These are phyloP conservation scores for Hypsizygus marmoreus DNA, from an alignment of 768 basidiomycete genomes.

Conservation along the genomic window DNA sequence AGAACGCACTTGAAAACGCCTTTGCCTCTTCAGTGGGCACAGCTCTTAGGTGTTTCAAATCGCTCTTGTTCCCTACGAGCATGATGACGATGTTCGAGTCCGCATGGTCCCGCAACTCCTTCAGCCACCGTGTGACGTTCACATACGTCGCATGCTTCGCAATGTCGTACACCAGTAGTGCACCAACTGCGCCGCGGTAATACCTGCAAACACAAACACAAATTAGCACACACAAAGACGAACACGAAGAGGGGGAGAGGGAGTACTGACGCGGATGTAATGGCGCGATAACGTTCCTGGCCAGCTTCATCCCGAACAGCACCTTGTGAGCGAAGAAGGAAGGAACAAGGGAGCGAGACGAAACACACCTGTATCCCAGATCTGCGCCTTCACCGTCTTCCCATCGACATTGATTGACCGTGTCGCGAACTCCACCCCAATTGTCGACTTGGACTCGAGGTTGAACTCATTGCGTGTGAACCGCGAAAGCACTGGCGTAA, in stretches of 20 bases:
- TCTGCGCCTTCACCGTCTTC: conserved; percentile 97
- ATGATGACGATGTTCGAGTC: conserved; percentile 93
- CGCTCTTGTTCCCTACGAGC: conserved; percentile 98
- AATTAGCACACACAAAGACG: background rate
- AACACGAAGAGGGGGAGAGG: conserved; percentile 4
- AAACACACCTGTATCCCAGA: conserved; percentile 95
- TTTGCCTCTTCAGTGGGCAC: conserved; percentile 98
- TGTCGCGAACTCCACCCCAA: conserved; percentile 98
- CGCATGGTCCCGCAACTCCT: conserved; percentile 95
- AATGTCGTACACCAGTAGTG: conserved; percentile 92
- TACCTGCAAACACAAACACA: conserved; percentile 55
- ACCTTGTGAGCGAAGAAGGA: background rate
- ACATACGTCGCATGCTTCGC: conserved; percentile 93
- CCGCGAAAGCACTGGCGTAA: conserved; percentile 86
- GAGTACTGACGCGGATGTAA: conserved; percentile 86
- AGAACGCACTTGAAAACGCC: conserved; percentile 74
- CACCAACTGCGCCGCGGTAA: conserved; percentile 95
- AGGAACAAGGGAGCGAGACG: conserved; percentile 5
- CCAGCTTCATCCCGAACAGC: conserved; percentile 60
- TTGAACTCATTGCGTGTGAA: conserved; percentile 99
- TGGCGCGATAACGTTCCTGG: conserved; percentile 96
- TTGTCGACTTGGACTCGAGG: conserved; percentile 98
- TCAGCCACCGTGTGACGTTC: conserved; percentile 94
- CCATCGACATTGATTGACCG: conserved; percentile 93
- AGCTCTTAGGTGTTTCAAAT: conserved; percentile 95